phyloP scores from a whole-genome alignment of 306 rosid species.

The Rosa chinensis region DNA sequence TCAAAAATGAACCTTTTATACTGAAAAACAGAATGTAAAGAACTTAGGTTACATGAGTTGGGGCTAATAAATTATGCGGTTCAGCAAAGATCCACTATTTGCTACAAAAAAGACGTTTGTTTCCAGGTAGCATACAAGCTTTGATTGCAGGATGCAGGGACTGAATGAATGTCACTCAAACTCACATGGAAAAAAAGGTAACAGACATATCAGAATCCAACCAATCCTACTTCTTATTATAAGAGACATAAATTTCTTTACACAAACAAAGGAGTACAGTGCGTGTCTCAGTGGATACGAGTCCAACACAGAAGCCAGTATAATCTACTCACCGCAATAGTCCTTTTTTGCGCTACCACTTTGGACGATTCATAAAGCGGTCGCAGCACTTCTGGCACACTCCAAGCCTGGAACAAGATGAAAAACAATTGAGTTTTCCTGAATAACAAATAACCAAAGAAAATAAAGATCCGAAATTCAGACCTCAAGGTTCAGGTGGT shows the following conservation, averaged over 20 bases:
- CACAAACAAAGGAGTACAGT: too few relatives aligned
- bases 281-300: not conserved
- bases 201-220: not conserved
- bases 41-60: not conserved
- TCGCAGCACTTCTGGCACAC: slow-evolving; percentile 94
- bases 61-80: not conserved
- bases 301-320: not conserved
- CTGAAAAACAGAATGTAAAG: slow-evolving; percentile 6
- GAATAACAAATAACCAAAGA: not conserved
- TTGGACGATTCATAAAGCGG: slow-evolving; percentile 95
- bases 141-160: not conserved
- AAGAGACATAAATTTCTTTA: not conserved
- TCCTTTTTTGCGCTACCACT: slow-evolving; percentile 85
- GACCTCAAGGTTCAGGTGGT: slow-evolving; percentile 96
- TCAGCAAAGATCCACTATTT: not conserved
- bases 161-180: not conserved
- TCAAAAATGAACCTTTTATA: not conserved
- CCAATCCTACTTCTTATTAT: not conserved
- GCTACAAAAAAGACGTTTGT: not conserved
- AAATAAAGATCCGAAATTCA: slow-evolving; percentile 11
- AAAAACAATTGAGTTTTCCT: slow-evolving; percentile 9
- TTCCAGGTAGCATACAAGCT: not conserved
- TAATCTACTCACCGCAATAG: slow-evolving; percentile 73
- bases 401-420: slow-evolving; percentile 69
- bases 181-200: not conserved